phyloP scores from a whole-genome alignment of 2,329 filamentous ascomycete species.

The Cladobotryum mycophilum region DNA sequence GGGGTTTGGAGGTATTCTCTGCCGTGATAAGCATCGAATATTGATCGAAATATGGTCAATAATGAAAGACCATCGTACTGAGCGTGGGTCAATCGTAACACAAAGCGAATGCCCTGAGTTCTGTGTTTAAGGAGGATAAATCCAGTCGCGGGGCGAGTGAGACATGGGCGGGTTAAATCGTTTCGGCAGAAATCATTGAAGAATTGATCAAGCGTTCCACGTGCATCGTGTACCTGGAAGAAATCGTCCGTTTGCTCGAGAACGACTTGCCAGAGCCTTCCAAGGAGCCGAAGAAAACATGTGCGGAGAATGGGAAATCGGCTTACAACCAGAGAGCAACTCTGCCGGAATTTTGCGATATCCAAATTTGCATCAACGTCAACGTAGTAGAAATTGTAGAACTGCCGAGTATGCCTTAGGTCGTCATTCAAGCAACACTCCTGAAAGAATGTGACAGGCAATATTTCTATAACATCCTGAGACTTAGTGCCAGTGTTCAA shows the following conservation, averaged over 20 bases:
- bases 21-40: conserved; percentile 30
- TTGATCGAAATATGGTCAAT: conserved; percentile 30
- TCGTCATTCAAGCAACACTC: conserved; percentile 2
- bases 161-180: conserved; percentile 1
- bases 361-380: conserved; percentile 16
- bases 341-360: conserved; percentile 13
- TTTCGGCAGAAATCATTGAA: conserved; percentile 10
- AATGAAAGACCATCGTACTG: conserved; percentile 43
- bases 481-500: conserved; percentile 3
- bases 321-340: conserved; percentile 11
- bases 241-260: conserved; percentile 11
- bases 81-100: conserved; percentile 37
- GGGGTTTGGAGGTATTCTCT: conserved; percentile 15
- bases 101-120: conserved; percentile 13
- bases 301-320: conserved; percentile 18
- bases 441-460: conserved; percentile 16
- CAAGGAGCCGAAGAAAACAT: conserved; percentile 14
- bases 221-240: background rate
- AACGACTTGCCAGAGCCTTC: conserved; percentile 18
- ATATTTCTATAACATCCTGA: conserved; percentile 12
- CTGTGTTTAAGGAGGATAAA: conserved; percentile 15
- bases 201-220: conserved; percentile 12
- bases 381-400: conserved; percentile 18
- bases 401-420: conserved; percentile 8
- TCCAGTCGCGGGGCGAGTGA: conserved; percentile 10